A percentile compares a stretch with the other conserved stretches of the same genome.
These are phyloP conservation scores for Globisporangium paroecandrum DNA, from an alignment of 352 stramenopile genomes.

Conservation along the genomic window DNA sequence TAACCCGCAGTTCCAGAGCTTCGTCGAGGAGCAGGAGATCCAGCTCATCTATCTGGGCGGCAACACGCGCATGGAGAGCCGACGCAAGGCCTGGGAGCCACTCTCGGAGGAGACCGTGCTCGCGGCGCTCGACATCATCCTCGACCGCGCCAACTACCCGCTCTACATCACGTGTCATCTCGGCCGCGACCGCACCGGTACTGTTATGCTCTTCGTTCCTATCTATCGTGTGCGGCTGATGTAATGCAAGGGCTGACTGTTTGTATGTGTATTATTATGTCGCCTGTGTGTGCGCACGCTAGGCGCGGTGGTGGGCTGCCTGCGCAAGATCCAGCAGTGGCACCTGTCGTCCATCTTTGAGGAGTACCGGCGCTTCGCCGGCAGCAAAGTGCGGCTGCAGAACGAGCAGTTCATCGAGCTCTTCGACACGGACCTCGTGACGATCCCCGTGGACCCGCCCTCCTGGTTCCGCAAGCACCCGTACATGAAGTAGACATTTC, in stretches of 20 bases:
- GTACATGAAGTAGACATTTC: slow-evolving; percentile 20
- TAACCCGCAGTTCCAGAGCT: slow-evolving; percentile 87
- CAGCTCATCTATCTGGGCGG: slow-evolving; percentile 82
- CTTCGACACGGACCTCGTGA: slow-evolving; percentile 92
- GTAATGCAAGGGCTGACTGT: neutral
- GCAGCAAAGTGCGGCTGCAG: slow-evolving; percentile 87
- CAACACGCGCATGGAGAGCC: slow-evolving; percentile 86
- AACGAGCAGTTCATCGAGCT: slow-evolving; percentile 95
- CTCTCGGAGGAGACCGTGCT: slow-evolving; percentile 89
- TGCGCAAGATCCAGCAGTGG: slow-evolving; percentile 92
- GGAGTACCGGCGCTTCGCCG: slow-evolving; percentile 89
- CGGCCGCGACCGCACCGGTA: slow-evolving; percentile 86
- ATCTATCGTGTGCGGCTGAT: neutral
- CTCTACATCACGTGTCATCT: slow-evolving; percentile 91
- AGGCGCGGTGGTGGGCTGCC: slow-evolving; percentile 83
- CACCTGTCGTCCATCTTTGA: slow-evolving; percentile 92
- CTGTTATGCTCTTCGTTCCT: neutral
- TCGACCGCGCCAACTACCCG: slow-evolving; percentile 88
- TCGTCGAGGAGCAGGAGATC: slow-evolving; percentile 91
- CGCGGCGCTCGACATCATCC: slow-evolving; percentile 84
- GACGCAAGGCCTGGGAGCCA: slow-evolving; percentile 83
- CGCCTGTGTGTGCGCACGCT: neutral
- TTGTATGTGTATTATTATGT: neutral
- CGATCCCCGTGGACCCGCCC: slow-evolving; percentile 72
- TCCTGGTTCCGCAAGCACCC: slow-evolving; percentile 68